Evolutionary conservation across 106 monocot genomes (phyloP).

Genomic region (Dioscorea alata): DNA sequence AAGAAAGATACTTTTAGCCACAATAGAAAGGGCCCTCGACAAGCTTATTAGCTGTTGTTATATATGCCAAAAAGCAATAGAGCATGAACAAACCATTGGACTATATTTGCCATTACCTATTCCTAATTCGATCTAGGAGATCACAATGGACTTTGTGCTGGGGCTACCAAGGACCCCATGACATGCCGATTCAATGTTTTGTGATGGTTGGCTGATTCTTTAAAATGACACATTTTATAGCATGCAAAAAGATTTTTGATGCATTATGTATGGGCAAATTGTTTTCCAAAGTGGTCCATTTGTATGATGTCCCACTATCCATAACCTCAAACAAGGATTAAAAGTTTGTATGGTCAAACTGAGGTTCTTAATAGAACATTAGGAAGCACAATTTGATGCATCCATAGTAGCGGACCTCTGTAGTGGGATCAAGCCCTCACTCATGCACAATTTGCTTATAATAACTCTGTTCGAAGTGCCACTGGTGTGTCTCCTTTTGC

Average conservation of each 20-base stretch:
- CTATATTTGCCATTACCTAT: not conserved
- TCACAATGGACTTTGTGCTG: slow-evolving; percentile 3
- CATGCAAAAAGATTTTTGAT: not conserved
- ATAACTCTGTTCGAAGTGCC: no score
- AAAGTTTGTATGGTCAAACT: slow-evolving; percentile 2
- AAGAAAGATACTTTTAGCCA: not conserved
- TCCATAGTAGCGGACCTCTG: no score
- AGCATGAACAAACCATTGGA: not conserved
- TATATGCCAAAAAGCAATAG: not conserved
- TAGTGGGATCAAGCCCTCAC: no score
- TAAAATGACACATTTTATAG: not conserved
- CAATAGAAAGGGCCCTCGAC: not conserved
- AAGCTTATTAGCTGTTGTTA: not conserved
- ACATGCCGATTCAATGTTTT: not conserved
- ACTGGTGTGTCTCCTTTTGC: no score
- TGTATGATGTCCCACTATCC: not conserved
- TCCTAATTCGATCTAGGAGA: not conserved
- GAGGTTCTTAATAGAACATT: not conserved
- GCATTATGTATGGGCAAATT: not conserved
- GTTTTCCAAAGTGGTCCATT: not conserved
- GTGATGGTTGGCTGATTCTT: slow-evolving; percentile 3
- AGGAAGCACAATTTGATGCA: no score
- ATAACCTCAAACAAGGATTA: not conserved
- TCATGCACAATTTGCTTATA: no score
- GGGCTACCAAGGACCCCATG: not conserved